Base-by-base conservation (phyloP, 108 stramenopile species). In the Fragilaria radians region DNA sequence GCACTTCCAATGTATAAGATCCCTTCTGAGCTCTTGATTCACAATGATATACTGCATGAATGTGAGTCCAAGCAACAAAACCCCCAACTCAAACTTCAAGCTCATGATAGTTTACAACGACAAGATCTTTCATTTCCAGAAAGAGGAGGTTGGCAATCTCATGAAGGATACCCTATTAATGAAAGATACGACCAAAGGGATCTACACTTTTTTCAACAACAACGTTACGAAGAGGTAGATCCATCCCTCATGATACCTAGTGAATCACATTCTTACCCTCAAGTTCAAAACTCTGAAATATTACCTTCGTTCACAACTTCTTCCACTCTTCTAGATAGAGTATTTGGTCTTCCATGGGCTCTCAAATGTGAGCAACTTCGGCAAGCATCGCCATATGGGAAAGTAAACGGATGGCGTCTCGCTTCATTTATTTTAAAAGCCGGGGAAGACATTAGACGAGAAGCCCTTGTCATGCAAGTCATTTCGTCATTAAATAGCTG, bases 391-490 rank as follows among this genome's bases (percentile, higher is more conserved):
- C 84, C 85, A 1, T 90, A 69, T 47, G 81, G 86, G 21, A 74
- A 90, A 49, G 71, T 86, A 26, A 58, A 80, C 24, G 88, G 88
- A 5, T 94, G 92, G 92, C 72, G 73, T 49, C 72, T 90, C 25
- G 86, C 89, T 1, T 85, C 88, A 7, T 88, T 94, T 55, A 88
- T 88, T 55, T 72, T 94, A 57, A 94, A 94, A 56, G 86, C 86
- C 19, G 92, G 92, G 28, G 92, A 94, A 75, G 92, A 94, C 58
- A 89, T 94, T 68, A 85, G 92, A 14, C 70, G 76, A 59, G 92
- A 94, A 68, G 86, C 88, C 22, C 66, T 94, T 11, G 88, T 94
- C 24, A 94, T 94, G 92, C 88, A 89, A 65, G 71, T 86, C 0
- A 86, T 89, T 57, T 61, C 80, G 34, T 85, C 87, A 56, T 45